Base-by-base conservation (phyloP, 2,329 filamentous ascomycete species). In the Diaporthe amygdali region DNA sequence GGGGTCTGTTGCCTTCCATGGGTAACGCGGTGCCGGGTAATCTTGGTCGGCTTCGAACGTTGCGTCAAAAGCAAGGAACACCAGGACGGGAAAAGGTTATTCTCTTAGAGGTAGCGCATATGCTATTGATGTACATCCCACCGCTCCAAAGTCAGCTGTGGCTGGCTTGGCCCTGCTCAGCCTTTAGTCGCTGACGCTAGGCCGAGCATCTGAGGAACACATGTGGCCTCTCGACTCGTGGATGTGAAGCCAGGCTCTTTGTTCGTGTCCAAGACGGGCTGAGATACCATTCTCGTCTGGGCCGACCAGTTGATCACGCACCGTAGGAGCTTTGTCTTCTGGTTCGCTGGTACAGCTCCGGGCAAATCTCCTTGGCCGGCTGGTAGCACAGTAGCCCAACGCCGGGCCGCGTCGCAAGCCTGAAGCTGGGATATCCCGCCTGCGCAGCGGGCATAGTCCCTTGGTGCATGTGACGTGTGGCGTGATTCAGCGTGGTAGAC, bases 381-480 rank as follows among this genome's bases (percentile, higher is more conserved):
- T 56, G 25, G 52, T 41, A 39, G 41, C 41, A 59, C 44, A 20
- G 66, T 59, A 30, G 52, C 41, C 52, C 66, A 68, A 68, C 47
- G 46, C 32, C 49, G 66, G 44, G 66, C 41, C 44, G 52, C 32
- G 37, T 64, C 59, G 44, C 59, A 46, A 32, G 59, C 41, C n/a
- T 22, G 15, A 41, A 17, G 66, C 66, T 59, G 41, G 66, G 66
- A 68, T 59, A 68, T 68, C 66, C 66, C 66, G 46, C 59, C 59
- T 37, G 59, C 20, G 20, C 9, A 27, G 41, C 59, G 59, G 59
- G 44, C 59, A 63, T 46, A 47, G 59, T 64, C 59, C 59, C 30
- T 64, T 34, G 59, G 27, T 49, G 44, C 59, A 27, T 64, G 59
- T 22, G 59, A 64, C 44, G 27, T 49, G 59, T 64, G 59, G 44